phyloP scores from a whole-genome alignment of 2,329 filamentous ascomycete genomes.

The Lomentospora prolificans region DNA sequence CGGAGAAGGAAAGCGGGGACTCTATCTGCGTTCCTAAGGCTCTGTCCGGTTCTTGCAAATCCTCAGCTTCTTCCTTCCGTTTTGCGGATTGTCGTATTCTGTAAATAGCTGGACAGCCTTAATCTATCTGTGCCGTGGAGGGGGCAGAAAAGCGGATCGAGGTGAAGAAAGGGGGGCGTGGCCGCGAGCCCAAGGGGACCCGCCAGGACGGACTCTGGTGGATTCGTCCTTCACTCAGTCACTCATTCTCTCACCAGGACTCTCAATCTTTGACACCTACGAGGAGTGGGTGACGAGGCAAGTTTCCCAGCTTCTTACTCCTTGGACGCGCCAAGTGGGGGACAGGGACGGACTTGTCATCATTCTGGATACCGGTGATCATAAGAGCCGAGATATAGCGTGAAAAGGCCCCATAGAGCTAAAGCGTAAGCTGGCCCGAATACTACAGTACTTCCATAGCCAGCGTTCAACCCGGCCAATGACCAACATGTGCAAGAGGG shows the following conservation, averaged over 20 bases:
- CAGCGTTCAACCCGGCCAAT: too few species aligned
- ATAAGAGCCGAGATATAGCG: conserved; percentile 28
- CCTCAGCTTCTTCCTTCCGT: background rate
- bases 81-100: background rate
- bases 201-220: too few species aligned
- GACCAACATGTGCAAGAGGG: too few species aligned
- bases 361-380: conserved; percentile 17
- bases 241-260: background rate
- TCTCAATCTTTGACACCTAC: too few species aligned
- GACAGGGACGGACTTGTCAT: background rate
- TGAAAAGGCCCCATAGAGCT: conserved; percentile 9
- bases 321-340: background rate
- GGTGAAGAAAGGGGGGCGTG: background rate
- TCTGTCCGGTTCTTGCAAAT: too few species aligned
- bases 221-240: too few species aligned
- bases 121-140: background rate
- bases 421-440: background rate
- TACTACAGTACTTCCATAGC: background rate
- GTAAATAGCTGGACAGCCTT: background rate
- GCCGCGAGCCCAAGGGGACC: too few species aligned
- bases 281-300: too few species aligned
- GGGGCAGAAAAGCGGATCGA: background rate
- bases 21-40: too few species aligned
- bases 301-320: background rate
- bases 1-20: too few species aligned